Conservation (phyloP, 1,284 basidiomycete species). For the Marasmius tenuissimus region DNA sequence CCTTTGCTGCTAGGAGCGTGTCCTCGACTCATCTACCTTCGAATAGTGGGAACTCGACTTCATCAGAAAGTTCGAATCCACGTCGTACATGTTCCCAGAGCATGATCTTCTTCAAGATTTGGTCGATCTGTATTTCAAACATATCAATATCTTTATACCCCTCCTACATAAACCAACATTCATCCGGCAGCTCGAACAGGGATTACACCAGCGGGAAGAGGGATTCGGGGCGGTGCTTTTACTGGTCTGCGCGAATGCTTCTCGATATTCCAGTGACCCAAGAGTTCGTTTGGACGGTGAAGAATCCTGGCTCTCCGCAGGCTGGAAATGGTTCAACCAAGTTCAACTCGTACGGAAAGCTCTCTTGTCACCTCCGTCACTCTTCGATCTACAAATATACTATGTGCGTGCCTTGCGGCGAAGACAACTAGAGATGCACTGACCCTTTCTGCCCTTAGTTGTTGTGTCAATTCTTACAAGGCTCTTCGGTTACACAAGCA, state of each 20-base stretch:
- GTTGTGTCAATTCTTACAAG: conserved; percentile 47
- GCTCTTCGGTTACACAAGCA: conserved; percentile 65
- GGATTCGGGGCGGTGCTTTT: conserved; percentile 61
- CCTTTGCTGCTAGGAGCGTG: background rate
- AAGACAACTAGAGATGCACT: background rate
- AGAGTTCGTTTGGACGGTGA: conserved; percentile 45
- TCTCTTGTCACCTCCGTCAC: conserved; percentile 46
- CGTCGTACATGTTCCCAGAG: conserved; percentile 15
- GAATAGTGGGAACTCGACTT: background rate
- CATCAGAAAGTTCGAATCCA: background rate
- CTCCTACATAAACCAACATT: conserved; percentile 36
- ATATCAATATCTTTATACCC: conserved; percentile 4
- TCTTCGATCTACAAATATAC: conserved; percentile 63
- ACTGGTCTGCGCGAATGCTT: conserved; percentile 62
- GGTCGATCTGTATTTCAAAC: conserved; percentile 4
- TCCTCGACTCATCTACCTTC: background rate
- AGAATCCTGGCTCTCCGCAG: conserved; percentile 50
- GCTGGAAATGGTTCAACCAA: conserved; percentile 76
- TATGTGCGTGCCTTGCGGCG: conserved; percentile 24
- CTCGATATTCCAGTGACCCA: conserved; percentile 60
- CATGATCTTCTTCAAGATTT: conserved; percentile 17
- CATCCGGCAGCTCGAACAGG: conserved; percentile 23
- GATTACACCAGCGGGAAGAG: conserved; percentile 48
- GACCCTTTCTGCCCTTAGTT: conserved; percentile 30
- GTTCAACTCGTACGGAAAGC: conserved; percentile 50